Percentiles rank a stretch among this genome's conserved stretches.
phyloP scores from a whole-genome alignment of 2,329 filamentous ascomycete genomes.

The Onygenales sp. region DNA sequence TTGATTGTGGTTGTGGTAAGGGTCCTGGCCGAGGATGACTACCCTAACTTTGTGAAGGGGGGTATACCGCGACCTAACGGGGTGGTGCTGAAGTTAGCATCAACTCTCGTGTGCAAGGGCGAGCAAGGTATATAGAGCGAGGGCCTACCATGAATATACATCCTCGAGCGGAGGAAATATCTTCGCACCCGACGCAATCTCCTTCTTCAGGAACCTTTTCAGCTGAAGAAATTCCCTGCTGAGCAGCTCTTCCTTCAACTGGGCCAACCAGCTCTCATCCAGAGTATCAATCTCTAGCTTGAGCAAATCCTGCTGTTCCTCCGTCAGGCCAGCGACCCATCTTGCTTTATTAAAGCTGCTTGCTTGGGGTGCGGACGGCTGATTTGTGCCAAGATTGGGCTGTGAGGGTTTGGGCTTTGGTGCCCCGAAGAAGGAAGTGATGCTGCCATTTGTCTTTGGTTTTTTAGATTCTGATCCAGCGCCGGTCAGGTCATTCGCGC shows the following conservation, averaged over 20 bases:
- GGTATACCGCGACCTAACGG: conserved; percentile 82
- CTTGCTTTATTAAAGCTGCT: conserved; percentile 75
- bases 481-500: neutral
- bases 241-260: conserved; percentile 76
- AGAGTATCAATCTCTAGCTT: conserved; percentile 86
- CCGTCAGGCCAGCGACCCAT: conserved; percentile 71
- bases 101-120: conserved; percentile 12
- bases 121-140: neutral
- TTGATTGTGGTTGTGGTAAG: conserved; percentile 92
- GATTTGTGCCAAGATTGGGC: conserved; percentile 16
- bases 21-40: conserved; percentile 91
- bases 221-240: conserved; percentile 73
- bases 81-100: neutral
- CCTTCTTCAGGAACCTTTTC: conserved; percentile 76
- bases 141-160: conserved; percentile 79
- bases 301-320: conserved; percentile 74
- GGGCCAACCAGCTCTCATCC: conserved; percentile 81
- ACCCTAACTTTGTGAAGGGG: conserved; percentile 81
- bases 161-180: conserved; percentile 83
- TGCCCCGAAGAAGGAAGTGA: conserved; percentile 79
- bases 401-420: conserved; percentile 43
- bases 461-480: conserved; percentile 51
- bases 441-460: conserved; percentile 62
- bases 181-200: conserved; percentile 63
- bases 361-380: conserved; percentile 8